Percentiles rank a stretch among this genome's conserved stretches.
phyloP scores from a whole-genome alignment of 768 basidiomycete genomes.

The Pleurotus tuber-regium region DNA sequence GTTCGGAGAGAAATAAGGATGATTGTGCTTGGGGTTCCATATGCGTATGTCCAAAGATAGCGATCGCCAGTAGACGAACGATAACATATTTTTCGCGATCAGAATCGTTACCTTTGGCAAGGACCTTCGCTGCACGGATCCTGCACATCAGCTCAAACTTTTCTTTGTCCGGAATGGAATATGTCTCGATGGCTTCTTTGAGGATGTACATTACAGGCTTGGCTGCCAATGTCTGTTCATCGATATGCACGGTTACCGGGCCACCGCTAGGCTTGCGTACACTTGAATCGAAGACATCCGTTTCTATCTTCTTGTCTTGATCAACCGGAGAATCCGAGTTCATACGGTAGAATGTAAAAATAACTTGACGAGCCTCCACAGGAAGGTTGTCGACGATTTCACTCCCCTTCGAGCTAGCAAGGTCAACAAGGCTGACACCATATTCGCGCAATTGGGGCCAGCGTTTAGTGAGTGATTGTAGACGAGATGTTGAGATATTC shows the following conservation, averaged over 20 bases:
- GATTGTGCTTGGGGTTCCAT: constrained; percentile 75
- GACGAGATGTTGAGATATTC: constrained; percentile 77
- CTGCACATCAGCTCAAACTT: constrained; percentile 87
- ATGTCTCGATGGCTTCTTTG: constrained; percentile 63
- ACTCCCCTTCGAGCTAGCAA: constrained; percentile 55
- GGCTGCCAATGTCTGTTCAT: constrained; percentile 54
- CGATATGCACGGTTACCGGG: constrained; percentile 60
- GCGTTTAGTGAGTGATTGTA: constrained; percentile 80
- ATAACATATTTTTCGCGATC: constrained; percentile 79
- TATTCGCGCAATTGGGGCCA: constrained; percentile 84
- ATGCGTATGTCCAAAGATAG: constrained; percentile 89
- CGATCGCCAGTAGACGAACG: constrained; percentile 81
- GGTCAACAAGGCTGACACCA: constrained; percentile 71
- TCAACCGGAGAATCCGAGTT: constrained; percentile 37
- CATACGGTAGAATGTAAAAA: constrained; percentile 78
- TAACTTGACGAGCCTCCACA: constrained; percentile 72
- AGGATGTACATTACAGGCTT: constrained; percentile 76
- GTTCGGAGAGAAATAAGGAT: constrained; percentile 90
- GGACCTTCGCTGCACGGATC: constrained; percentile 74
- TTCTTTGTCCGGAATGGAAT: constrained; percentile 75
- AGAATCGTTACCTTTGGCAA: constrained; percentile 53
- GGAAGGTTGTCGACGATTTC: constrained; percentile 62
- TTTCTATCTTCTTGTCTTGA: constrained; percentile 46
- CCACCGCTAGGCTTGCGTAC: constrained; percentile 55
- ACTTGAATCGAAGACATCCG: constrained; percentile 38